Evolutionary conservation across 2,329 filamentous ascomycete genomes (phyloP), one percentile per base, ranked within the genome.

Genomic region (Metarhizium rileyi): DNA sequence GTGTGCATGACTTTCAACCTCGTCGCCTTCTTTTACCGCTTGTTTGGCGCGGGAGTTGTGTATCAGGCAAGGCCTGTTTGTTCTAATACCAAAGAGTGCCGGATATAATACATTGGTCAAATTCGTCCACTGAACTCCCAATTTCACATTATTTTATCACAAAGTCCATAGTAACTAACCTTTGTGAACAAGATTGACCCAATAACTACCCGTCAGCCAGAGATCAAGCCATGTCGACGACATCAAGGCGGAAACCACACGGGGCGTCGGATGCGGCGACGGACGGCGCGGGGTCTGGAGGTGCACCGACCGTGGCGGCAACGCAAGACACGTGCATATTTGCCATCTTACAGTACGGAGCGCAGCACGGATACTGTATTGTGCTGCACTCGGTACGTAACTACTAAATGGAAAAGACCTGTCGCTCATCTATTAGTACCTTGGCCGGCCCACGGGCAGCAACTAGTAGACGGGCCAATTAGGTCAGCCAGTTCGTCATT

Each of bases 201-300:
- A n/a, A n/a, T n/a, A n/a, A n/a, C n/a, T n/a, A n/a, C n/a, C 20
- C 33, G 41, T 25, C 5, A 20, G n/a, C 35, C 10, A 42, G 10
- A 25, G 20, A 42, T 14, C 7, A 25, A 42, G 38, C 22, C 38
- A 25, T 23, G 25, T 48, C 36, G 18, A 43, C n/a, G 23, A 23
- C 36, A 14, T 12, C 18, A 43, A 23, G 48, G 33, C 33, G 20
- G 27, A 20, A n/a, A 40, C 27, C 40, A 16, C 33, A 33, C 48
- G 48, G 33, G 48, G 48, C 22, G 22, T 42, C 38, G 38, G 48
- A 28, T 33, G 20, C 41, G 48, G 42, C 30, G 42, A 38, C 42
- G 48, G 48, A 38, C 48, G 48, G 48, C 48, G 48, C 48, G 48
- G 48, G 33, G 33, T n/a, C 42, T 42, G 48, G 47, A 38, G 41